These are phyloP conservation scores for Ceratobasidium sp. DNA, from an alignment of 1,284 basidiomycete species.

Conservation along the genomic window DNA sequence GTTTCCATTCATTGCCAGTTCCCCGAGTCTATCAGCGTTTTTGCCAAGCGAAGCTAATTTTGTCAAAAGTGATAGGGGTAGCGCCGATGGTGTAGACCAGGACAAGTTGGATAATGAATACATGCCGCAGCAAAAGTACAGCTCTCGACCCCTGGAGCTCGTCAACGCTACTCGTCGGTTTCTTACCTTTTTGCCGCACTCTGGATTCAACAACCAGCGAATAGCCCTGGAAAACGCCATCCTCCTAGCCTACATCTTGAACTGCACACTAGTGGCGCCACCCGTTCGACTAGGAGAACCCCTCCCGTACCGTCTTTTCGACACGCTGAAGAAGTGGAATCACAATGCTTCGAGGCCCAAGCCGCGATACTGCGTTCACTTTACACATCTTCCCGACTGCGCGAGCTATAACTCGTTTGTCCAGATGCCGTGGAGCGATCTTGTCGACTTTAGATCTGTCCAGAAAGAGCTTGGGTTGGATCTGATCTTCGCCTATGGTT, in stretches of 20 bases:
- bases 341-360: constrained; percentile 67
- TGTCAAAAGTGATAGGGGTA: neutral
- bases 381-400: constrained; percentile 63
- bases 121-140: neutral
- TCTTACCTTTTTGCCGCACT: constrained; percentile 70
- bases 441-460: constrained; percentile 68
- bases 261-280: constrained; percentile 80
- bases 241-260: constrained; percentile 72
- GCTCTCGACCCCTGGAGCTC: neutral
- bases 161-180: constrained; percentile 31
- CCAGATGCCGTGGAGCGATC: constrained; percentile 73
- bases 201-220: constrained; percentile 86
- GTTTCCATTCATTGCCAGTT: constrained; percentile 1
- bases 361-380: constrained; percentile 63
- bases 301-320: constrained; percentile 72
- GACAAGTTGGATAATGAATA: neutral
- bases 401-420: constrained; percentile 70
- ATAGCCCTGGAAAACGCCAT: constrained; percentile 86
- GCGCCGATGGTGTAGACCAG: neutral
- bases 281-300: constrained; percentile 75
- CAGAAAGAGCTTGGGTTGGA: constrained; percentile 56
- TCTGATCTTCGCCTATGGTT: constrained; percentile 59
- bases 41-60: neutral
- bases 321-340: constrained; percentile 66
- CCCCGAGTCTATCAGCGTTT: neutral